Conservation (phyloP, 2,329 filamentous ascomycete species). For the Penicillium sp. region DNA sequence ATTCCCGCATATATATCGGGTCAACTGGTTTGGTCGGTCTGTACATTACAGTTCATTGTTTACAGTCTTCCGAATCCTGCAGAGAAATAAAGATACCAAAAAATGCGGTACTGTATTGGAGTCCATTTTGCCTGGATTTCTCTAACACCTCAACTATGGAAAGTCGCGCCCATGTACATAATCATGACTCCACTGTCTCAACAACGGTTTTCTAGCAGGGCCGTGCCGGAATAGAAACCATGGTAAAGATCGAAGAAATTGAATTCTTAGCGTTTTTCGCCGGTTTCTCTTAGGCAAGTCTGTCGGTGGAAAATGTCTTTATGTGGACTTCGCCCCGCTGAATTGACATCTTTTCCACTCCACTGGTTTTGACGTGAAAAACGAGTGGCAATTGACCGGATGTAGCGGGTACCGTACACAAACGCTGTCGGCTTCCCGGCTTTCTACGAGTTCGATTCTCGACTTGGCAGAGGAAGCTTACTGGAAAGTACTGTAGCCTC, state of each 20-base stretch:
- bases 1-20: not conserved
- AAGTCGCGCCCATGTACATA: conserved; percentile 9
- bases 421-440: conserved; percentile 2
- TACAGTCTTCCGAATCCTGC: not conserved
- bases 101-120: not conserved
- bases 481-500: not conserved
- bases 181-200: conserved; percentile 19
- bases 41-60: not conserved
- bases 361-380: conserved; percentile 18
- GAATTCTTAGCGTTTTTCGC: conserved; percentile 5
- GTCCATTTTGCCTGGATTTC: not conserved
- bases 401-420: conserved; percentile 19
- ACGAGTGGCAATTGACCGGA: conserved; percentile 17
- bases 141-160: conserved; percentile 19
- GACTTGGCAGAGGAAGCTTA: not conserved
- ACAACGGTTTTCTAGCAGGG: conserved; percentile 24
- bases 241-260: conserved; percentile 8
- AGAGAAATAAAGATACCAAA: not conserved
- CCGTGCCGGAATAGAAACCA: conserved; percentile 25
- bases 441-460: not conserved
- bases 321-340: conserved; percentile 16
- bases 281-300: not conserved
- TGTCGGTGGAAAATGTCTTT: not conserved
- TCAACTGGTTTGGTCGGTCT: not conserved
- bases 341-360: conserved; percentile 18